These are phyloP conservation scores for Neoascochyta sp. DNA, from an alignment of 2,329 filamentous ascomycete genomes.

Conservation along the genomic window DNA sequence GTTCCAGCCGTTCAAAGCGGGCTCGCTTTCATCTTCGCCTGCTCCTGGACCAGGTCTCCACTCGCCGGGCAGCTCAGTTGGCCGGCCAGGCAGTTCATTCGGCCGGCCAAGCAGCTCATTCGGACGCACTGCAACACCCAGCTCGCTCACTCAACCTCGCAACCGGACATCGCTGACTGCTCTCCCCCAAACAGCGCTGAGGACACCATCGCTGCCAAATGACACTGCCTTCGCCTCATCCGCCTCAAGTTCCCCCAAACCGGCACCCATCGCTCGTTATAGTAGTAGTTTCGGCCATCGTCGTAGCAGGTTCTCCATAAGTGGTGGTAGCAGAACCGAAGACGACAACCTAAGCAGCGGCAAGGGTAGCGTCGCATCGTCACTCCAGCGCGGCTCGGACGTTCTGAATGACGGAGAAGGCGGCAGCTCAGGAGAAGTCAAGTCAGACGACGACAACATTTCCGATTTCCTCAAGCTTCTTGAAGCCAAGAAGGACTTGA, in stretches of 20 bases:
- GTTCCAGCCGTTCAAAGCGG: slow-evolving; percentile 94
- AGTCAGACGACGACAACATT: slow-evolving; percentile 86
- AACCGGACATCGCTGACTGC: slow-evolving; percentile 71
- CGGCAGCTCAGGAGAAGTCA: slow-evolving; percentile 62
- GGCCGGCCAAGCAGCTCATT: slow-evolving; percentile 24
- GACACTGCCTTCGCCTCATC: slow-evolving; percentile 63
- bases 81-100: slow-evolving; percentile 31
- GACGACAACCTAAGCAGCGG: slow-evolving; percentile 78
- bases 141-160: slow-evolving; percentile 50
- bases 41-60: slow-evolving; percentile 50
- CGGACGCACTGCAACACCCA: slow-evolving; percentile 19
- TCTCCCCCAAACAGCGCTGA: slow-evolving; percentile 69
- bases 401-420: slow-evolving; percentile 67
- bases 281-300: slow-evolving; percentile 93
- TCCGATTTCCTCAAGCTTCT: slow-evolving; percentile 87
- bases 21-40: slow-evolving; percentile 87
- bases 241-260: slow-evolving; percentile 72
- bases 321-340: slow-evolving; percentile 65
- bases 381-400: slow-evolving; percentile 70
- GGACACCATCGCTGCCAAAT: slow-evolving; percentile 60
- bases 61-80: slow-evolving; percentile 51
- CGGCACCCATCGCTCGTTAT: slow-evolving; percentile 73
- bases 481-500: slow-evolving; percentile 81
- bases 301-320: slow-evolving; percentile 71
- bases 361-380: slow-evolving; percentile 71